These are phyloP conservation scores for Perkinsela sp. DNA, from an alignment of 208 protist genomes.

Conservation along the genomic window DNA sequence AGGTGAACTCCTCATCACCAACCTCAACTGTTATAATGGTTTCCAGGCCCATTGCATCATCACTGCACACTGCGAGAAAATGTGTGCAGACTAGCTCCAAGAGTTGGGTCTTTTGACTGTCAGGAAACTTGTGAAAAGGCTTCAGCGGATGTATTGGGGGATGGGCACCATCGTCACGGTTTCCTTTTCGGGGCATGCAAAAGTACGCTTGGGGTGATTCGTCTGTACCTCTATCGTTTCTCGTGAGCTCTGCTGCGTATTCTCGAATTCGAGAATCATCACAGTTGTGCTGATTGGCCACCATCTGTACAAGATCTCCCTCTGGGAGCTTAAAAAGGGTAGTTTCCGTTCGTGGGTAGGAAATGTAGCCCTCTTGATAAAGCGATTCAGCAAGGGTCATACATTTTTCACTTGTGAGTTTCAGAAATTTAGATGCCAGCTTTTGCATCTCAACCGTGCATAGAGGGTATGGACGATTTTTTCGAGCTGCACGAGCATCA, in stretches of 20 bases:
- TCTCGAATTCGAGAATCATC: constrained; percentile 10
- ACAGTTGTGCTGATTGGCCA: constrained; percentile 25
- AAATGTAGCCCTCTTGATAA: constrained; percentile 64
- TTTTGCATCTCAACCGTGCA: constrained; percentile 93
- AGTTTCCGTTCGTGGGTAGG: constrained; percentile 93
- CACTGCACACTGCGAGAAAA: constrained; percentile 88
- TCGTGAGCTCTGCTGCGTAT: constrained; percentile 24
- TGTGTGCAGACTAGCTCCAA: constrained; percentile 84
- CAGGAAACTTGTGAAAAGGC: constrained; percentile 9
- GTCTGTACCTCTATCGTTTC: constrained; percentile 7
- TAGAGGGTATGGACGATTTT: constrained; percentile 60
- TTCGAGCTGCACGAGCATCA: neutral
- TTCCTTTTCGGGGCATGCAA: constrained; percentile 62
- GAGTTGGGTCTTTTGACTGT: constrained; percentile 23
- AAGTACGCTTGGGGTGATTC: constrained; percentile 22
- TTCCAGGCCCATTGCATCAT: constrained; percentile 54
- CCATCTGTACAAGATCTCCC: constrained; percentile 38
- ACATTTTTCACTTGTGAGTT: constrained; percentile 63
- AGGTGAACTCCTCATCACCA: constrained; percentile 49
- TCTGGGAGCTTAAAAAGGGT: constrained; percentile 65
- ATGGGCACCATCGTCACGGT: constrained; percentile 85
- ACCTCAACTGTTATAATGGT: constrained; percentile 39
- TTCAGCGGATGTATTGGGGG: constrained; percentile 90
- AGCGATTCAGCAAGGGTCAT: constrained; percentile 76
- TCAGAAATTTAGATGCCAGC: constrained; percentile 61